Conservation (phyloP, 2,329 filamentous ascomycete species). For the Fusarium nodosum region DNA sequence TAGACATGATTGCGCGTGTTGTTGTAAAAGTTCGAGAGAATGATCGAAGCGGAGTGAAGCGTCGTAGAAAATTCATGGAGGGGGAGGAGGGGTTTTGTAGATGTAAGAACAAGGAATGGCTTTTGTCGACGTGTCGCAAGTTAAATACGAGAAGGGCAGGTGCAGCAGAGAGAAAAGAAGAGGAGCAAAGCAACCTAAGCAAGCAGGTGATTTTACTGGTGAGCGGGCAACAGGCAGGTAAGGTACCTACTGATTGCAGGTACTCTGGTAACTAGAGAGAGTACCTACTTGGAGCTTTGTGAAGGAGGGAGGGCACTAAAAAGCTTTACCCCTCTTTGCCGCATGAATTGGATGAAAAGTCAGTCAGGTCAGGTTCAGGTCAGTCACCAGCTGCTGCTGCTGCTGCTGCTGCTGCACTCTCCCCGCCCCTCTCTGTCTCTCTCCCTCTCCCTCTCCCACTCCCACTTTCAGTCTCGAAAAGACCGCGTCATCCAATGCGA, state of each 20-base stretch:
- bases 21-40: constrained; percentile 9
- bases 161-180: neutral
- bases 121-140: neutral
- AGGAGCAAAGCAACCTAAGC: neutral
- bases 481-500: constrained; percentile 12
- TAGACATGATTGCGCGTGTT: constrained; percentile 13
- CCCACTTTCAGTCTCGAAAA: neutral
- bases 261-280: too few species aligned
- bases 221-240: neutral
- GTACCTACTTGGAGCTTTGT: too few species aligned
- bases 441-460: too few species aligned
- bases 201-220: too few species aligned
- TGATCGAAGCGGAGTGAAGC: constrained; percentile 7
- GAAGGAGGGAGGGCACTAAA: neutral
- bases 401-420: neutral
- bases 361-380: neutral
- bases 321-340: constrained; percentile 3
- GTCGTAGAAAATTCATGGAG: constrained; percentile 9
- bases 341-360: neutral
- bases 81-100: constrained; percentile 2
- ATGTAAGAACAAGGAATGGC: neutral
- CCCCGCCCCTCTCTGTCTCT: neutral
- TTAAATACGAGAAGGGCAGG: neutral
- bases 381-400: neutral
- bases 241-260: neutral